These are phyloP conservation scores for Parafenestella ontariensis DNA, from an alignment of 2,329 filamentous ascomycete species.

Conservation along the genomic window DNA sequence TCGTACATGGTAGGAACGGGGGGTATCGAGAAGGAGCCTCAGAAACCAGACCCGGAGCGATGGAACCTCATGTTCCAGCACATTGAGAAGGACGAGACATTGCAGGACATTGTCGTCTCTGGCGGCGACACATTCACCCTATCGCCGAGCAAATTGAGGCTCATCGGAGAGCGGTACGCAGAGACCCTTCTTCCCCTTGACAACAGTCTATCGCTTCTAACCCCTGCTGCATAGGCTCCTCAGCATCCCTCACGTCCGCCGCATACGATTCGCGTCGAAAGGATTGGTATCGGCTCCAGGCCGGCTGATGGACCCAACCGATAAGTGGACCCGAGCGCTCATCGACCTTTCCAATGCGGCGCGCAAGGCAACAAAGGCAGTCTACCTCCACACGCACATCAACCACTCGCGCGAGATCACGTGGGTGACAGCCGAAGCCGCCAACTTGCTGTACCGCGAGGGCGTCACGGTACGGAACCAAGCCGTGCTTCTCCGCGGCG, in stretches of 20 bases:
- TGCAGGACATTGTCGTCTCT: conserved; percentile 66
- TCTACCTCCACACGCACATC: conserved; percentile 69
- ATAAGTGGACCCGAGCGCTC: conserved; percentile 61
- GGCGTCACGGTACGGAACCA: conserved; percentile 65
- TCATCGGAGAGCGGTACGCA: not conserved
- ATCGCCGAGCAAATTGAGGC: not conserved
- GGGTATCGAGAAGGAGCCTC: conserved; percentile 47
- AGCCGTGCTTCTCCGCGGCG: conserved; percentile 62
- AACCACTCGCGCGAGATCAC: conserved; percentile 67
- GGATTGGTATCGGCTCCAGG: conserved; percentile 64
- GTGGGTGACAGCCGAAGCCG: conserved; percentile 62
- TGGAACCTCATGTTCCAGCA: conserved; percentile 63
- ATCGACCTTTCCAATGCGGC: conserved; percentile 58
- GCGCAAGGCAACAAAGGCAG: conserved; percentile 60
- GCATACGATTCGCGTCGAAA: conserved; percentile 67
- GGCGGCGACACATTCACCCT: conserved; percentile 67
- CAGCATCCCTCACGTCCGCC: conserved; percentile 56
- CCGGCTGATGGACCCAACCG: conserved; percentile 59
- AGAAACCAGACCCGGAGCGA: conserved; percentile 47
- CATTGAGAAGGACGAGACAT: conserved; percentile 56
- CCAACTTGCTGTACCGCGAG: conserved; percentile 56
- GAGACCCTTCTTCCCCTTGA: not conserved
- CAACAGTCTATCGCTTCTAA: not conserved
- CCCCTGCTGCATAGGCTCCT: not conserved
- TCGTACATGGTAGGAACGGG: conserved; percentile 65